A percentile compares a stretch with the other conserved stretches of the same genome.
Conservation (phyloP, 139 green algal genomes). For the Asterochloris erici region DNA sequence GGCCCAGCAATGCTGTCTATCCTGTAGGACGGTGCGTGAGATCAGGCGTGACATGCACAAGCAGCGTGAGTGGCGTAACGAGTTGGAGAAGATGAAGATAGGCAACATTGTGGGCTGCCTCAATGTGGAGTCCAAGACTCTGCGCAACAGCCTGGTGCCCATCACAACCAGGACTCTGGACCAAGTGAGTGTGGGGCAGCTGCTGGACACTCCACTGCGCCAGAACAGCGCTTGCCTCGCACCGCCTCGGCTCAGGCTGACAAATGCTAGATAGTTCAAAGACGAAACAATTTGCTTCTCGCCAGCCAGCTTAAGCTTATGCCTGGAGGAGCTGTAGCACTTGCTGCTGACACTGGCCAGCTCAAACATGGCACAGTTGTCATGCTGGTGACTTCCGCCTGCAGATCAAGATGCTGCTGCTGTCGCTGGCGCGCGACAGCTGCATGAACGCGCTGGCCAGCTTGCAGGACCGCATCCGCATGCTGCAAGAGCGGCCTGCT, state of each 20-base stretch:
- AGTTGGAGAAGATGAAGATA: constrained; percentile 78
- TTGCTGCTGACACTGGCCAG: neutral
- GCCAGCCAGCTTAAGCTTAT: neutral
- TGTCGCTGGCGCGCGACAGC: constrained; percentile 50
- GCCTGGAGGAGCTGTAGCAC: neutral
- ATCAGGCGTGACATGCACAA: constrained; percentile 68
- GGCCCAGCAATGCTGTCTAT: neutral
- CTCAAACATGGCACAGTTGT: neutral
- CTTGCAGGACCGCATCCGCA: constrained; percentile 43
- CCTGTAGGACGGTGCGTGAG: constrained; percentile 36
- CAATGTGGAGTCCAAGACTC: constrained; percentile 60
- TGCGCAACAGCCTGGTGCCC: constrained; percentile 58
- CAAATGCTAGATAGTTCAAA: neutral
- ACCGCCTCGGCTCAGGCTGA: neutral
- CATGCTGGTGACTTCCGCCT: neutral
- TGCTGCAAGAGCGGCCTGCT: constrained; percentile 50
- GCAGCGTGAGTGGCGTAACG: constrained; percentile 67
- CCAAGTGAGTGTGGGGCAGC: neutral
- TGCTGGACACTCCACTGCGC: neutral
- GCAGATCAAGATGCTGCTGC: constrained; percentile 68
- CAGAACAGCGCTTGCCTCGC: neutral
- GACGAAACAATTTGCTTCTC: neutral
- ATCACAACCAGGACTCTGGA: constrained; percentile 53
- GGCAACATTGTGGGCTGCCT: constrained; percentile 39
- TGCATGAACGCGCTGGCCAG: constrained; percentile 35